Base-by-base conservation (phyloP, 495 filamentous ascomycete genomes). In the Hypoxylon perforatum region DNA sequence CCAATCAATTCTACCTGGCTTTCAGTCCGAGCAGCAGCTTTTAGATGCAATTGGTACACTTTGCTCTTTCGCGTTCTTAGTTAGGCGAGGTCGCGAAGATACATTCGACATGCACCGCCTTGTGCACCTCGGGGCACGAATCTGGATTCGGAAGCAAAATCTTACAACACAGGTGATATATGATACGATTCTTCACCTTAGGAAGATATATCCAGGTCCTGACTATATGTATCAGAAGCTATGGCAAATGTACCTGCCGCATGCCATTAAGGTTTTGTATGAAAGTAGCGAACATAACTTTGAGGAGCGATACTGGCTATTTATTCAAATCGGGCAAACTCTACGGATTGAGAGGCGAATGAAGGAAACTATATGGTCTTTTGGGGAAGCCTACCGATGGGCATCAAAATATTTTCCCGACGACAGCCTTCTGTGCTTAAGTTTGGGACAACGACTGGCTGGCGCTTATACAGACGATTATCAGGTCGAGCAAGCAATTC, bases 31-130 rank as follows among this genome's bases (percentile, higher is more conserved):
- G 57, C 46, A 47, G 51, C 47, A 67, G 46, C 22, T 69, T 18
- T 46, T 52, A 4, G 19, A 71, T 21, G 74, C 75, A 5, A 72
- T 81, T 39, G 78, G 75, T 4, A 77, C 69, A 4, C 57, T 80
- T n/a, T 61, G 61, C 25, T 66, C 53, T n/a, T 79, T 77, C 46
- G 65, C 71, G 9, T 78, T 81, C 44, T 9, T 80, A 23, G 69
- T 47, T 48, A 61, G 61, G 21, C 71, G 71, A 14, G 72, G 61
- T 1, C 63, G 68, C 33, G 50, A 47, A 28, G 25, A 66, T 0
- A 57, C 15, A 36, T 58, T 54, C 21, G 74, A 81, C 57, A 76
- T 86, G 61, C 81, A 86, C 61, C 69, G 73, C 47, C 75, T 85
- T 8, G 80, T 86, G 4, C 82, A 83, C 51, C 41, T 83, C 23